These are phyloP conservation scores for Desmodesmus armatus DNA, from an alignment of 139 green algal genomes.

Conservation along the genomic window DNA sequence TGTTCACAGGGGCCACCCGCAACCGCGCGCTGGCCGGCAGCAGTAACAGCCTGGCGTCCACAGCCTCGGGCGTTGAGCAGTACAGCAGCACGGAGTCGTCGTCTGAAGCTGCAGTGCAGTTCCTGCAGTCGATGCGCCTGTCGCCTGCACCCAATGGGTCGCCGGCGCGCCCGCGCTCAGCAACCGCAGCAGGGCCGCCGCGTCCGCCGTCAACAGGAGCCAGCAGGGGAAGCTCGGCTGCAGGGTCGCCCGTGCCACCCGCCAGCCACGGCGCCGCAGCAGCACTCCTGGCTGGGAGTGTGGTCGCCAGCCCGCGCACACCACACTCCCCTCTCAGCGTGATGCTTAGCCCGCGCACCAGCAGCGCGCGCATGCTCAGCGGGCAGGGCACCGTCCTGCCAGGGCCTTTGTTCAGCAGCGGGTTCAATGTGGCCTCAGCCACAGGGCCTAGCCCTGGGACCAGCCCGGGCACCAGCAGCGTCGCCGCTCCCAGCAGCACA, in stretches of 20 bases:
- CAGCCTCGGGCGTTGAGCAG: background rate
- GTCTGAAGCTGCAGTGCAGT: no score
- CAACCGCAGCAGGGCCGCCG: background rate
- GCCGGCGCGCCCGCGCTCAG: background rate
- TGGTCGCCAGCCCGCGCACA: constrained; percentile 5
- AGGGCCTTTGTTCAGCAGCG: constrained; percentile 10
- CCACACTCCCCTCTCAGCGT: constrained; percentile 15
- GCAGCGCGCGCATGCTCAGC: background rate
- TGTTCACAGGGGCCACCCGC: constrained; percentile 9
- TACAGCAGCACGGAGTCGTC: background rate
- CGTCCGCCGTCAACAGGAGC: background rate
- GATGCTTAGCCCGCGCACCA: background rate
- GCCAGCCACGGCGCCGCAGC: constrained; percentile 3
- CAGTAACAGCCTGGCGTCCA: background rate
- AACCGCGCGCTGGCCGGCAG: background rate
- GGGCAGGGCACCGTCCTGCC: background rate
- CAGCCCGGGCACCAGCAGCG: background rate
- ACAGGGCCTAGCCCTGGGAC: background rate
- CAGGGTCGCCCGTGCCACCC: constrained; percentile 4
- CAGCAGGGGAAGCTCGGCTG: constrained; percentile 16
- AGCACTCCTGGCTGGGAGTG: constrained; percentile 18
- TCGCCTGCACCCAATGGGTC: background rate
- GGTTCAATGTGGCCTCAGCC: background rate
- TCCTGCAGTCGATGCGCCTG: background rate
- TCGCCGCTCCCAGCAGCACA: background rate